A percentile compares a stretch with the other conserved stretches of the same genome.
These are phyloP conservation scores for Trichoderma atrobrunneum DNA, from an alignment of 2,329 filamentous ascomycete species.

Conservation along the genomic window DNA sequence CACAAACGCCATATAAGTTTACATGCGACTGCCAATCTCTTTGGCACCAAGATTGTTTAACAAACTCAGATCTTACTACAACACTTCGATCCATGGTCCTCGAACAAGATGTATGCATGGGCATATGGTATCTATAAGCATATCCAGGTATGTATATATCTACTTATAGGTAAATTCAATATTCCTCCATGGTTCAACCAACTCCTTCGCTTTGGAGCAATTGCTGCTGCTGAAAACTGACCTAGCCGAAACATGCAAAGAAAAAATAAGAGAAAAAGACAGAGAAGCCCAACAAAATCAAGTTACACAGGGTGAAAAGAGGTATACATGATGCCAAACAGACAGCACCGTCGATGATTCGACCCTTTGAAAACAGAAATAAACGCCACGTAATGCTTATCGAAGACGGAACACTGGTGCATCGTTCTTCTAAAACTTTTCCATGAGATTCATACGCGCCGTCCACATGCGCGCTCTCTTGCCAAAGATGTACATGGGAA, in stretches of 20 bases:
- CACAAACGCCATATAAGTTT: not conserved
- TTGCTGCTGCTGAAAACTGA: not conserved
- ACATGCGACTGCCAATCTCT: not conserved
- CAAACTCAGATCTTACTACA: not conserved
- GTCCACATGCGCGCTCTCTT: slow-evolving; percentile 95
- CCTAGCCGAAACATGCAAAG: not conserved
- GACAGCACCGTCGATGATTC: not conserved
- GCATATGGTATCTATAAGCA: not conserved
- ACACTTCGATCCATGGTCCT: not conserved
- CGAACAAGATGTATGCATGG: not conserved
- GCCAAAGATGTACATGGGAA: slow-evolving; percentile 93
- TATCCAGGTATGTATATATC: not conserved
- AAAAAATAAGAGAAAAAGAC: not conserved
- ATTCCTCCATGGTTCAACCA: not conserved
- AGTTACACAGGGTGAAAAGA: not conserved
- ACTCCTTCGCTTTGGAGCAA: not conserved
- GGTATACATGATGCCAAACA: not conserved
- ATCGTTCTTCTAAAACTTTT: slow-evolving; percentile 53
- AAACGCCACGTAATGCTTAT: not conserved
- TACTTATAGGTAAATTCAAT: not conserved
- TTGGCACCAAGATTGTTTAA: not conserved
- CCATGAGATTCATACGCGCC: slow-evolving; percentile 79
- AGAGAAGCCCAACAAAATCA: not conserved
- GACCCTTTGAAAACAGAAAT: not conserved
- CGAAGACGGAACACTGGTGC: not conserved